These are phyloP conservation scores for Neonectria ditissima DNA, from an alignment of 2,329 filamentous ascomycete genomes.

Conservation along the genomic window DNA sequence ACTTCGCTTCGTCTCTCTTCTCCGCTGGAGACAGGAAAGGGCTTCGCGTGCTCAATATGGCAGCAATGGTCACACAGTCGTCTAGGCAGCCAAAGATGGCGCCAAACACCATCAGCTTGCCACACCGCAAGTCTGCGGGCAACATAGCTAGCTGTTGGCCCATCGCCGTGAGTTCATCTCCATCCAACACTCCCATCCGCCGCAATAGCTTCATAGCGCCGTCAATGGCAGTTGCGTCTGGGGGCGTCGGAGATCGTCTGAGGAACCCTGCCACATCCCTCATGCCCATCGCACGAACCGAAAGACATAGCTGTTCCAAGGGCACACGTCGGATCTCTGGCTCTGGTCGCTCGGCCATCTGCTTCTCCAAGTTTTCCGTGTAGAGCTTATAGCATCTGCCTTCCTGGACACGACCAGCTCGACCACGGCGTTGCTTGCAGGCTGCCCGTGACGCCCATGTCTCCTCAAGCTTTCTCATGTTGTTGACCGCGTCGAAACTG, in stretches of 20 bases:
- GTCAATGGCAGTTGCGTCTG: conserved; percentile 85
- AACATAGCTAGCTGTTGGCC: conserved; percentile 95
- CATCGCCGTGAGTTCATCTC: conserved; percentile 87
- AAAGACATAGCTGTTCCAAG: conserved; percentile 92
- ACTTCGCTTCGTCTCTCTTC: conserved; percentile 83
- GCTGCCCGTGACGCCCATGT: conserved; percentile 95
- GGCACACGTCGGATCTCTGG: conserved; percentile 95
- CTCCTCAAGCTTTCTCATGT: conserved; percentile 94
- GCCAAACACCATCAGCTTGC: conserved; percentile 95
- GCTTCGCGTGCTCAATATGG: conserved; percentile 88
- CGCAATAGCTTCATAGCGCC: conserved; percentile 83
- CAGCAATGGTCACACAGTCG: conserved; percentile 87
- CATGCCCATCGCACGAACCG: conserved; percentile 95
- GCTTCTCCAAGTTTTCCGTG: conserved; percentile 84
- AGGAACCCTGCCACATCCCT: conserved; percentile 85
- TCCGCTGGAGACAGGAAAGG: conserved; percentile 89
- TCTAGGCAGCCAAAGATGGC: conserved; percentile 94
- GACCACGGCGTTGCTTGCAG: conserved; percentile 92
- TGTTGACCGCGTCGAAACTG: conserved; percentile 89
- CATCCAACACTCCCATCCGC: conserved; percentile 90
- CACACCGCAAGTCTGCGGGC: conserved; percentile 90
- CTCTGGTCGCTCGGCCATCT: conserved; percentile 90
- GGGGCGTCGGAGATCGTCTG: conserved; percentile 87
- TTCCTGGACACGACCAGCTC: conserved; percentile 91
- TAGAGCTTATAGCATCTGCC: conserved; percentile 97